phyloP scores from a whole-genome alignment of 1,139 yeast genomes.

The Lodderomyces jiufengensis region DNA sequence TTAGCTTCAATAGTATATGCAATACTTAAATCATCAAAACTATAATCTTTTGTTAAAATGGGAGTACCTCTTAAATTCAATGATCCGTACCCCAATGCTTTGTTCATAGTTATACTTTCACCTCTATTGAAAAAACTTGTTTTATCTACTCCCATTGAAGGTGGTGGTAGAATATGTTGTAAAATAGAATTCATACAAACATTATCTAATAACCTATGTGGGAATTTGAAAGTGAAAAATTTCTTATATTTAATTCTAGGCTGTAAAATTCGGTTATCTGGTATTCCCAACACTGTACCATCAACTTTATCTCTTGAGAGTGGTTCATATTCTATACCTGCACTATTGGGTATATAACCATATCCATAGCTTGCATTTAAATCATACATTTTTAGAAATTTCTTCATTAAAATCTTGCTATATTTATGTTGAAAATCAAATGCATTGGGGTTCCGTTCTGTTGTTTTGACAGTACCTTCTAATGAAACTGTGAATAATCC shows the following conservation, averaged over 20 bases:
- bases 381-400: conserved; percentile 47
- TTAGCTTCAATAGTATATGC: conserved; percentile 44
- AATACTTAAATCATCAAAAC: conserved; percentile 40
- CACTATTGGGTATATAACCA: conserved; percentile 41
- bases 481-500: conserved; percentile 46
- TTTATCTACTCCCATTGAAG: conserved; percentile 58
- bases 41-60: conserved; percentile 37
- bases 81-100: conserved; percentile 45
- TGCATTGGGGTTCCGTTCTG: conserved; percentile 22
- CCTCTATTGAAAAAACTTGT: conserved; percentile 38
- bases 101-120: conserved; percentile 33
- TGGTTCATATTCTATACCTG: conserved; percentile 48
- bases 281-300: conserved; percentile 49
- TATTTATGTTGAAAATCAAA: conserved; percentile 18
- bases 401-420: conserved; percentile 37
- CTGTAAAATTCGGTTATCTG: conserved; percentile 45
- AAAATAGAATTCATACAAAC: conserved; percentile 52
- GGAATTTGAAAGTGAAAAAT: conserved; percentile 62
- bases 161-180: conserved; percentile 59
- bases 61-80: conserved; percentile 42
- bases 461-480: conserved; percentile 43
- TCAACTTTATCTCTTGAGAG: conserved; percentile 44
- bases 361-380: conserved; percentile 46
- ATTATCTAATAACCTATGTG: conserved; percentile 53
- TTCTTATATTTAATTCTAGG: conserved; percentile 57